Conservation (phyloP, 371 early-diverging fungal genomes). For the Mucor velutinosus region DNA sequence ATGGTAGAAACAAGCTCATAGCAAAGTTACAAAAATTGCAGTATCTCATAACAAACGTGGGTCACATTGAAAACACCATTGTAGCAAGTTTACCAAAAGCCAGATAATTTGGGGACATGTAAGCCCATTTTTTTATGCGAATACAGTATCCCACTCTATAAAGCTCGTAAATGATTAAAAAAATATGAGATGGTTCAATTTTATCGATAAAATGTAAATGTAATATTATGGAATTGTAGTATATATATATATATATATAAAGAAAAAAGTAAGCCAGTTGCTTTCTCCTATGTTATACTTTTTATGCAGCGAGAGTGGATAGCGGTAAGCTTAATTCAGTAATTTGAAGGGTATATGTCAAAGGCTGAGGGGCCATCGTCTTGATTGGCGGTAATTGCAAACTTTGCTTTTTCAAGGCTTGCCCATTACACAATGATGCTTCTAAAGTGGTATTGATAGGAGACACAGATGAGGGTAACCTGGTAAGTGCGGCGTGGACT, state of each 20-base stretch:
- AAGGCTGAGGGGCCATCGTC: conserved; percentile 36
- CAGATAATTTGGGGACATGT: no score
- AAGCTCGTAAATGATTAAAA: no score
- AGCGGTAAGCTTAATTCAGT: conserved; percentile 47
- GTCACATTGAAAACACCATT: no score
- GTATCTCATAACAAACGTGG: no score
- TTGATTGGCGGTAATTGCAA: conserved; percentile 6
- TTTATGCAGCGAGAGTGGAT: conserved; percentile 41
- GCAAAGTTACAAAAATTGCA: no score
- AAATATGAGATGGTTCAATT: no score
- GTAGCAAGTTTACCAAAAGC: no score
- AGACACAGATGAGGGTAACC: conserved; percentile 15
- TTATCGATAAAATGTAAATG: not conserved
- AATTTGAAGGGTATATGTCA: conserved; percentile 45
- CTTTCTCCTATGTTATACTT: not conserved
- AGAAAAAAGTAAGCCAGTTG: not conserved
- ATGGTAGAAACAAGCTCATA: no score
- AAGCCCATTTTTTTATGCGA: no score
- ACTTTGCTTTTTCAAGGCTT: conserved; percentile 15
- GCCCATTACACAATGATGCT: not conserved
- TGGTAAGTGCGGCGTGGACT: conserved; percentile 40
- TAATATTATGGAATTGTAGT: not conserved
- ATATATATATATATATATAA: not conserved
- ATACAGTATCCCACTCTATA: no score
- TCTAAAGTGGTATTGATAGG: not conserved